phyloP scores from a whole-genome alignment of 306 rosid genomes.

The Vicia villosa region DNA sequence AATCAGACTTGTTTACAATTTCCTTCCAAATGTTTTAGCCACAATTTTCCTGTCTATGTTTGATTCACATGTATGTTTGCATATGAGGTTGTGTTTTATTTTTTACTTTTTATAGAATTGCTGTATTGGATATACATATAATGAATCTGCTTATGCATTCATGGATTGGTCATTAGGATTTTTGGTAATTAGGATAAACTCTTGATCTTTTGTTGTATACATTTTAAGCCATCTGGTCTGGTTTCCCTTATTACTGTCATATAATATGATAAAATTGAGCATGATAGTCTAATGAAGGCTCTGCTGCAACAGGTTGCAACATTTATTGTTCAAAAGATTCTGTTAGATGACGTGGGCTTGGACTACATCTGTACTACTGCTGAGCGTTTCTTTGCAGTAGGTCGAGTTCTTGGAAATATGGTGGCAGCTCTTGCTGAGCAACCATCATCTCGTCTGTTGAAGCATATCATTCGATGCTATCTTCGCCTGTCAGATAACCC shows the following conservation, averaged over 20 bases:
- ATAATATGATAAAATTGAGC: slow-evolving; percentile 25
- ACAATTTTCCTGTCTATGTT: too few species aligned
- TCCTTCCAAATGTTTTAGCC: slow-evolving; percentile 10
- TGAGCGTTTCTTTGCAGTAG: slow-evolving; percentile 93
- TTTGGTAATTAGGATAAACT: background rate
- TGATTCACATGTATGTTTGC: background rate
- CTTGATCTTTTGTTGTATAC: slow-evolving; percentile 15
- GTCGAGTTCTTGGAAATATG: slow-evolving; percentile 86
- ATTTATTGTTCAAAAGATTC: slow-evolving; percentile 84
- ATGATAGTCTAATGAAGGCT: slow-evolving; percentile 40
- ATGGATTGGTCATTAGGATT: slow-evolving; percentile 6
- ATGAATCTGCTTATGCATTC: too few species aligned
- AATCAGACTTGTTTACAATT: slow-evolving; percentile 12
- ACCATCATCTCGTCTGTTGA: slow-evolving; percentile 86
- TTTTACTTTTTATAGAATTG: background rate
- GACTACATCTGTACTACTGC: slow-evolving; percentile 94
- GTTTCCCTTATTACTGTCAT: background rate
- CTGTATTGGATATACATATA: background rate
- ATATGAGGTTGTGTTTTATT: slow-evolving; percentile 7
- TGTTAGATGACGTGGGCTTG: slow-evolving; percentile 92
- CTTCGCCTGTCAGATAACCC: slow-evolving; percentile 89
- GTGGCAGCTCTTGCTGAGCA: slow-evolving; percentile 89
- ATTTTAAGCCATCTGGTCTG: background rate
- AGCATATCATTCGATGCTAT: slow-evolving; percentile 90
- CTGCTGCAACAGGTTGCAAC: slow-evolving; percentile 72